These are phyloP conservation scores for Yarrowia divulgata DNA, from an alignment of 805 yeast species.

Conservation along the genomic window DNA sequence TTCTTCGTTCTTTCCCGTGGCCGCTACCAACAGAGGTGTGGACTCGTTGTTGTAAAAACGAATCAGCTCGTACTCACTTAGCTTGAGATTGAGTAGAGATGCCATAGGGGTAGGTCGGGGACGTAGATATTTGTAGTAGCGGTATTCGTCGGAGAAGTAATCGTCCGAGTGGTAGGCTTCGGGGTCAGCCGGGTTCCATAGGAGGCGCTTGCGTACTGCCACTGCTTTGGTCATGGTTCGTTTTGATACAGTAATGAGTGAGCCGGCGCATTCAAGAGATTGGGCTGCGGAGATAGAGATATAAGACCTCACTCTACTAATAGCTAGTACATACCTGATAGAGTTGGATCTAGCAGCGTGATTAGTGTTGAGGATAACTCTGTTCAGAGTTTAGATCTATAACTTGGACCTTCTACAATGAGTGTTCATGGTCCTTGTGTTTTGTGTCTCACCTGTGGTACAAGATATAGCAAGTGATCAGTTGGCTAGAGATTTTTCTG, in stretches of 20 bases:
- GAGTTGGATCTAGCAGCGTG: not conserved
- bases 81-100: not conserved
- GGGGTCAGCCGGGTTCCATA: conserved; percentile 3
- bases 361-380: no score
- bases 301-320: not conserved
- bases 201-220: not conserved
- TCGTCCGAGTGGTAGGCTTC: not conserved
- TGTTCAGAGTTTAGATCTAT: not conserved
- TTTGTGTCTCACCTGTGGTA: no score
- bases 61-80: conserved; percentile 9
- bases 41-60: conserved; percentile 19
- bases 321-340: not conserved
- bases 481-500: no score
- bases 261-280: no score
- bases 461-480: no score
- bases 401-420: not conserved
- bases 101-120: conserved; percentile 20
- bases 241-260: not conserved
- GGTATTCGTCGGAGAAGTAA: not conserved
- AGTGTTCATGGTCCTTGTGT: no score
- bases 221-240: conserved; percentile 1
- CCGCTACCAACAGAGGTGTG: not conserved
- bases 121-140: not conserved
- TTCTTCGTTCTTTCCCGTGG: not conserved
- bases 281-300: not conserved